Conservation (phyloP, 257 asterid species). For the Knoxia roxburghii region DNA sequence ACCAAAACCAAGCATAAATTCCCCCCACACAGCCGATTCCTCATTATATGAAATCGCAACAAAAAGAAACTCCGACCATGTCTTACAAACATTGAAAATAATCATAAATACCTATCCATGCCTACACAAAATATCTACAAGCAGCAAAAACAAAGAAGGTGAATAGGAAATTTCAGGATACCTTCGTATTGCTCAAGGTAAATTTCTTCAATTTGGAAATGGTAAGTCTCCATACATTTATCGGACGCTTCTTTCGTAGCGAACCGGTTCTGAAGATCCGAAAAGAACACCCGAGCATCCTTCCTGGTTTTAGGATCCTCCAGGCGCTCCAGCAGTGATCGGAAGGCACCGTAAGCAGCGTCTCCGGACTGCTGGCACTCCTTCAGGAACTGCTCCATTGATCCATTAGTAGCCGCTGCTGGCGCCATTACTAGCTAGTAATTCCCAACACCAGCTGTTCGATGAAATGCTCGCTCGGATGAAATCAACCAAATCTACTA, state of each 20-base stretch:
- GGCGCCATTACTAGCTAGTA: conserved; percentile 16
- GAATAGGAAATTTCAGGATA: not conserved
- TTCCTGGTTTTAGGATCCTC: conserved; percentile 76
- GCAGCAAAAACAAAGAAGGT: not conserved
- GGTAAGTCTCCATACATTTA: conserved; percentile 61
- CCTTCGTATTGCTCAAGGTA: conserved; percentile 82
- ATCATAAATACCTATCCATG: not conserved
- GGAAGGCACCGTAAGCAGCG: conserved; percentile 77
- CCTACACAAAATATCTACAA: not conserved
- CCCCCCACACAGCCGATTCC: not conserved
- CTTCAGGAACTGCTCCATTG: conserved; percentile 73
- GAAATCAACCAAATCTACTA: not conserved
- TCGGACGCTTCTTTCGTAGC: conserved; percentile 48
- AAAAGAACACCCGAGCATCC: conserved; percentile 78
- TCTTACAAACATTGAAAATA: not conserved
- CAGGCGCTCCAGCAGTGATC: conserved; percentile 80
- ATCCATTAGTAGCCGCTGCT: conserved; percentile 23
- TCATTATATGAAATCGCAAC: not conserved
- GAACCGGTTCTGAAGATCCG: conserved; percentile 72
- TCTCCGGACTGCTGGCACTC: conserved; percentile 81
- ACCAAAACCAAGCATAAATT: not conserved
- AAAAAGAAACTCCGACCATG: not conserved
- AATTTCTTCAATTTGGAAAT: conserved; percentile 77
- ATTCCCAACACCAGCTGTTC: not conserved
- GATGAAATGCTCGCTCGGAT: not conserved